Base-by-base conservation (phyloP, 2,329 filamentous ascomycete species). In the Phialophora verrucosa region DNA sequence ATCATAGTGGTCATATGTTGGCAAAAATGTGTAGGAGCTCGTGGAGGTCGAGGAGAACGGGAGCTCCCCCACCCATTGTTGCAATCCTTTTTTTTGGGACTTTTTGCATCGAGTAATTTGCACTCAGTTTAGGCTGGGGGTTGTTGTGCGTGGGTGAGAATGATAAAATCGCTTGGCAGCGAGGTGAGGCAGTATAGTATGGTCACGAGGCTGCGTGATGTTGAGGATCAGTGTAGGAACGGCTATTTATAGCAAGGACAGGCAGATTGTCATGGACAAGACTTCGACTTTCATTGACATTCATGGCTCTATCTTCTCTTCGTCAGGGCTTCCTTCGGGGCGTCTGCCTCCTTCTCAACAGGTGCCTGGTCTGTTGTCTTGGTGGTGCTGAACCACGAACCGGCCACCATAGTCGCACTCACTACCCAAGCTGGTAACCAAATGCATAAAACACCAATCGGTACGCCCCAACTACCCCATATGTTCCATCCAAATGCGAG, bases 381-480 rank as follows among this genome's bases (percentile, higher is more conserved):
- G 27, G 51, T 59, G n/a, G 31, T 58, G 12, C 58, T 42, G 49
- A 71, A 69, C 69, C 69, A 72, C 11, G 65, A 68, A 56, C 69
- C 71, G 12, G 70, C 70, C 23, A 71, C 70, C 25, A 71, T 59
- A 11, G 64, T 68, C 23, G 66, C 76, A 4, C 82, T 91, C 6
- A 88, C 85, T 44, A 95, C 77, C 93, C 93, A 97, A 7, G 92
- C 92, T 0, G 93, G 93, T 90, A 92, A 95, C 93, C 93, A 97
- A 51, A 97, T 88, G 76, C 92, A 91, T 91, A 93, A 97, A n/a
- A 97, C 85, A 11, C 96, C 87, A 20, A 97, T 88, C 66, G 91
- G 90, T 1, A 93, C 70, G 29, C 71, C 96, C 82, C 93, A 96
- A 85, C 95, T 87, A 1, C 92, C 92, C 87, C 90, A 93, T 12